These are phyloP conservation scores for Lactarius psammicola DNA, from an alignment of 768 basidiomycete species.

Conservation along the genomic window DNA sequence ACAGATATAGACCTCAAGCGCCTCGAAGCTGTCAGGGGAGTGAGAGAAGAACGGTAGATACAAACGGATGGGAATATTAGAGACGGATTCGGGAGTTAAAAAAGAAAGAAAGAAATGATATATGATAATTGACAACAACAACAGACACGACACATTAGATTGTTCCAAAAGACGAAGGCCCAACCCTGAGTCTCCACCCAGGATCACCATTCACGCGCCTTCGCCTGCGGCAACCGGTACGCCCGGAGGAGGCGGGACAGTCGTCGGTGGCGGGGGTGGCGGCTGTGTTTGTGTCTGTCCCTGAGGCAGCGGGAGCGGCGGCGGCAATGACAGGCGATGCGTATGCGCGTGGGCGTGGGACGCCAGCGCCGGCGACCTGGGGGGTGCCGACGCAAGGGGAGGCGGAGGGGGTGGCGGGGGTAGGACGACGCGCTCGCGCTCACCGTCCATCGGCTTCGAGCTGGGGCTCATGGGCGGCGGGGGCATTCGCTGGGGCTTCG, in stretches of 20 bases:
- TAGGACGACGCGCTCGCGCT: constrained; percentile 19
- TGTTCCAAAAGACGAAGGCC: neutral
- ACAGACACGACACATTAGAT: neutral
- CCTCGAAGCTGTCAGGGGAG: neutral
- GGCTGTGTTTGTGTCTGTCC: constrained; percentile 4
- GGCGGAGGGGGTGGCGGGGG: neutral
- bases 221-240: constrained; percentile 22
- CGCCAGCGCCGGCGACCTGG: neutral
- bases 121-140: neutral
- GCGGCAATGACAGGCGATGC: constrained; percentile 21
- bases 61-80: neutral
- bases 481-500: constrained; percentile 11
- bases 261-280: neutral
- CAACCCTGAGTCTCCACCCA: neutral
- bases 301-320: neutral
- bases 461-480: constrained; percentile 15
- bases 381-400: neutral
- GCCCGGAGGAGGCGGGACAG: constrained; percentile 15
- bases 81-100: neutral
- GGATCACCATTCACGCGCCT: constrained; percentile 5
- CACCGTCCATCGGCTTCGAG: constrained; percentile 27
- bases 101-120: neutral
- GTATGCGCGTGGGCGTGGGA: neutral
- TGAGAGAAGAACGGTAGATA: neutral
- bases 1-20: neutral